Base-by-base conservation (phyloP, 345 rosid species). In the Rhizophora mangle region DNA sequence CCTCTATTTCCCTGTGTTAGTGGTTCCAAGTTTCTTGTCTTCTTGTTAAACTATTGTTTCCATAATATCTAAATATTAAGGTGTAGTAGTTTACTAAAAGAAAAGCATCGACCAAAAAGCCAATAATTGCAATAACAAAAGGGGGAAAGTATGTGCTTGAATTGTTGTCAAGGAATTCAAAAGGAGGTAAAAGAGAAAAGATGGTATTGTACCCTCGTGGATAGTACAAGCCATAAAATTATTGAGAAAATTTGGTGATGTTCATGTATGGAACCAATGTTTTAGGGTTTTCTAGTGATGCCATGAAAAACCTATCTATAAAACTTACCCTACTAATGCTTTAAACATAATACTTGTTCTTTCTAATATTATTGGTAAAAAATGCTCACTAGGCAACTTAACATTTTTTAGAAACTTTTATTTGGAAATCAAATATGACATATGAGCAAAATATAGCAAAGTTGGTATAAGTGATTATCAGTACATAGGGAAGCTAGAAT, bases 201-300 rank as follows among this genome's bases (percentile, higher is more conserved):
- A 81, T 76, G 53, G 78, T 72, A 84, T 83, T 85, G 80, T 97
- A 89, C 92, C 96, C 86, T 72, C 86, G 96, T 26, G 96, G 97
- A 43, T 96, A 95, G 66, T 82, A 76, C 20, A 85, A 68, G 69
- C 89, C 85, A 66, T 97, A 95, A 34, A 84, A 71, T 31, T 89
- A 91, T 79, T 80, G 83, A 31, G 96, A 81, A 77, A 96, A 95
- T 72, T 92, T 93, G 71, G 80, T 86, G 67, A 63, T 77, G 65
- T 83, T 87, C 74, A 82, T 68, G 60, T 86, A 82, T 10, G 89
- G 92, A 49, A 72, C 79, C 91, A 76, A 81, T 30, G 85, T 72
- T 67, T 75, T 82, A 39, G 87, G 82, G 65, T 73, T 75, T 29
- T 73, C 84, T 49, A 66, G 5, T 19, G 86, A 75, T 67, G 63